Evolutionary conservation across 176 grass and related monocot species (phyloP).

Genomic region (Oryza meridionalis): DNA sequence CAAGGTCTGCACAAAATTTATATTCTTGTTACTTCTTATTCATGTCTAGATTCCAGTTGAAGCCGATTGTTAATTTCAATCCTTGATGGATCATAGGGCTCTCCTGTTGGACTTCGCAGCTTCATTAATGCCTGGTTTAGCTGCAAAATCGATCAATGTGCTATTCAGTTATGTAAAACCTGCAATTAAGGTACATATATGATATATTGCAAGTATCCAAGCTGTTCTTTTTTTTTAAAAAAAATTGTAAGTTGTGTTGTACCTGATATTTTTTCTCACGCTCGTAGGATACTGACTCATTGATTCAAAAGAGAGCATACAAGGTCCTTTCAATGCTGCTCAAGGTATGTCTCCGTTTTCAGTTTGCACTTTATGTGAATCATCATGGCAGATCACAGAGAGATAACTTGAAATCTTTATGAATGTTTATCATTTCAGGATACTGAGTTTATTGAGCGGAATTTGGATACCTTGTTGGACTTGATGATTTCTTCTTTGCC

Average conservation of each 20-base stretch:
- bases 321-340: slow-evolving; percentile 91
- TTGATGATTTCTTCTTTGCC: slow-evolving; percentile 75
- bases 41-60: neutral
- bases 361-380: slow-evolving; percentile 23
- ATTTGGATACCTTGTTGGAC: slow-evolving; percentile 63
- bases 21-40: slow-evolving; percentile 42
- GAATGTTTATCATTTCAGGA: slow-evolving; percentile 53
- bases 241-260: slow-evolving; percentile 9
- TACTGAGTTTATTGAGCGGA: slow-evolving; percentile 65
- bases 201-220: slow-evolving; percentile 29
- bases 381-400: slow-evolving; percentile 20
- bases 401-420: slow-evolving; percentile 20
- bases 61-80: slow-evolving; percentile 1
- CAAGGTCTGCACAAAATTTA: slow-evolving; percentile 54
- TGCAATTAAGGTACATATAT: slow-evolving; percentile 72
- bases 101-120: slow-evolving; percentile 79
- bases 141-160: slow-evolving; percentile 66
- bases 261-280: slow-evolving; percentile 17
- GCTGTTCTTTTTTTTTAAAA: neutral
- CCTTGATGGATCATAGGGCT: slow-evolving; percentile 62
- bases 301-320: slow-evolving; percentile 98
- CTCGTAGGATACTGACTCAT: slow-evolving; percentile 74
- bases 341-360: slow-evolving; percentile 60
- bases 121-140: slow-evolving; percentile 85
- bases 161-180: slow-evolving; percentile 88